Evolutionary conservation across 2,329 filamentous ascomycete genomes (phyloP), one percentile per base, ranked within the genome.

Genomic region (Penicillium sclerotiorum): DNA sequence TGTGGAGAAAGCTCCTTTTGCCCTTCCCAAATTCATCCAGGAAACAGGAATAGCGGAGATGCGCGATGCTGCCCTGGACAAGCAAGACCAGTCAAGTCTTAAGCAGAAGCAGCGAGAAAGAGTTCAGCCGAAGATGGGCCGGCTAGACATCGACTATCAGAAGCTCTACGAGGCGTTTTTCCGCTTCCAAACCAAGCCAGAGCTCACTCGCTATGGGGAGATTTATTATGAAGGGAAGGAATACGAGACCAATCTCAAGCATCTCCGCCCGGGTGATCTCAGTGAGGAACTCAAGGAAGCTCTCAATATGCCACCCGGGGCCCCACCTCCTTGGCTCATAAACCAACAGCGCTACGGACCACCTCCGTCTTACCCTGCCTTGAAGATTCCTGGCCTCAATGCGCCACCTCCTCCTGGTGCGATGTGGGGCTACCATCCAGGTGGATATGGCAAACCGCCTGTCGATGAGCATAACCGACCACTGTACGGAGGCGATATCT

Each of bases 201-300:
- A 91, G 61, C 77, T 99, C 56, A 97, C 94, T 25, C 84, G 92
- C 36, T 99, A 96, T 62, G 94, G 94, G 33, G 94, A 99, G 71
- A 92, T 99, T n/a, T 99, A 99, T 73, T 97, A 97, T 70, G 94
- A 99, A 73, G 94, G 94, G 67, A 99, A 99, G 71, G 94, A 99
- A 69, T 94, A 90, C 66, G 94, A 99, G 73, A 96, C 94, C 1
- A 95, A 97, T 68, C 82, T 95, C 56, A 87, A 89, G 61, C 89
- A 96, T 73, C 83, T 96, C 52, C 86, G 91, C 57, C 90, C 94
- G 1, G 94, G 94, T 28, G 92, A 97, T 62, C 73, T 97, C 41
- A 94, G 87, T 60, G 90, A 97, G 47, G 86, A 90, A 61, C 80
- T 96, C 33, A 93, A 90, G 65, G 93, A 97, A 66, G 93, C 94